Conservation (phyloP, 2,329 filamentous ascomycete genomes). For the Aspergillus sp. region DNA sequence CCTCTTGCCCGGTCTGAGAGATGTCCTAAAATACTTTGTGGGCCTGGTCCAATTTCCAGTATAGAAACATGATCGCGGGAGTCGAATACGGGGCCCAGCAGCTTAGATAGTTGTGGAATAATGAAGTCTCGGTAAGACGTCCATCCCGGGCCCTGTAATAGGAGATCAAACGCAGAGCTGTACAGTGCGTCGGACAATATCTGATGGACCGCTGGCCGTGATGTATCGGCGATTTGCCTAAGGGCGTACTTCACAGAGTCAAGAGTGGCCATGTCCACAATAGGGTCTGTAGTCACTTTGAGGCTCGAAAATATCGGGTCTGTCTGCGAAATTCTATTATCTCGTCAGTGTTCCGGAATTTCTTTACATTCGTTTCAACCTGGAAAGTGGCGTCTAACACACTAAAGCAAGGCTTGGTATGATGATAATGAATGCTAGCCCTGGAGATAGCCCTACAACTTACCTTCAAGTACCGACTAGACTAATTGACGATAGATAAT, state of each 20-base stretch:
- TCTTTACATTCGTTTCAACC: too few relatives aligned
- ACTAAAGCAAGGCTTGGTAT: too few relatives aligned
- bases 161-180: constrained; percentile 48
- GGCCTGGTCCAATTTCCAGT: constrained; percentile 62
- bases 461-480: too few relatives aligned
- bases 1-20: constrained; percentile 44
- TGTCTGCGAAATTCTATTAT: too few relatives aligned
- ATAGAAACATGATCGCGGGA: constrained; percentile 45
- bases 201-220: background rate
- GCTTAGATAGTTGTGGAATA: constrained; percentile 42
- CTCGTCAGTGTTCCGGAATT: too few relatives aligned
- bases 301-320: too few relatives aligned
- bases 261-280: background rate
- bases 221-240: background rate
- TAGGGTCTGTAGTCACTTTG: too few relatives aligned
- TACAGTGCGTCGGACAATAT: constrained; percentile 46
- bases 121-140: constrained; percentile 53
- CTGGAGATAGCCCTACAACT: too few relatives aligned
- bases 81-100: constrained; percentile 41
- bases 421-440: too few relatives aligned
- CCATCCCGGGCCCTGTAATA: constrained; percentile 33
- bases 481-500: too few relatives aligned
- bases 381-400: too few relatives aligned
- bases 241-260: constrained; percentile 41
- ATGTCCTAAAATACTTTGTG: constrained; percentile 53